These are phyloP conservation scores for Copromyces sp. DNA, from an alignment of 495 filamentous ascomycete genomes.

Conservation along the genomic window DNA sequence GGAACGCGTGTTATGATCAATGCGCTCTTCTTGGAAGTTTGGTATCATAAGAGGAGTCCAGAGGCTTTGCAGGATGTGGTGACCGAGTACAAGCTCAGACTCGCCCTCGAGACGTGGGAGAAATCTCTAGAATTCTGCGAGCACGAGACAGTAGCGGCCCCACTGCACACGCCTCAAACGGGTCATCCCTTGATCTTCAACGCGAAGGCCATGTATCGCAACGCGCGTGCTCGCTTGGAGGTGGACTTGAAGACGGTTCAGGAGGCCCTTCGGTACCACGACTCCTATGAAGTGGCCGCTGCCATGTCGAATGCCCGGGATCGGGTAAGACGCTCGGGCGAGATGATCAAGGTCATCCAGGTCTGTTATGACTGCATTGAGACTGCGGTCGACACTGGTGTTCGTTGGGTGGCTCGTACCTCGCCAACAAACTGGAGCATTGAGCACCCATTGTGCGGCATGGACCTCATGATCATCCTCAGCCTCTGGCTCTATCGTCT, in stretches of 20 bases:
- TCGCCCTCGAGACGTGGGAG: conserved; percentile 97
- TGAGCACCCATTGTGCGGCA: conserved; percentile 90
- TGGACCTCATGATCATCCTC: conserved; percentile 98
- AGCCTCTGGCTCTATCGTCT: conserved; percentile 96
- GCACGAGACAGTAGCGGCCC: conserved; percentile 80
- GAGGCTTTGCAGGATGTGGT: conserved; percentile 94
- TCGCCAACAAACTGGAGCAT: conserved; percentile 99
- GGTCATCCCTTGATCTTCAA: conserved; percentile 99
- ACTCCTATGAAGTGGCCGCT: conserved; percentile 89
- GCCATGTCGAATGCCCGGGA: conserved; percentile 92
- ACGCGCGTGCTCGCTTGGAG: conserved; percentile 83
- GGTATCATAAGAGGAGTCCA: conserved; percentile 96
- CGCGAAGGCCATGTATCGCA: conserved; percentile 93
- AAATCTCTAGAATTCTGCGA: conserved; percentile 90
- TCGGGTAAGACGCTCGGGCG: conserved; percentile 83
- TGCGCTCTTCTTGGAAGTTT: conserved; percentile 94
- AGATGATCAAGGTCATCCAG: conserved; percentile 98
- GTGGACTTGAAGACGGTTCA: conserved; percentile 93
- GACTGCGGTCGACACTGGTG: conserved; percentile 85
- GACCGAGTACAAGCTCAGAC: conserved; percentile 93
- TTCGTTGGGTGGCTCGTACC: conserved; percentile 95
- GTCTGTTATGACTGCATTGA: conserved; percentile 98
- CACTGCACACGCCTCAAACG: conserved; percentile 89
- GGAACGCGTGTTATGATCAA: conserved; percentile 98
- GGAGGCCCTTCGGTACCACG: conserved; percentile 93